Conservation (phyloP, 1,284 basidiomycete species). For the Lentinula novae-zelandiae region DNA sequence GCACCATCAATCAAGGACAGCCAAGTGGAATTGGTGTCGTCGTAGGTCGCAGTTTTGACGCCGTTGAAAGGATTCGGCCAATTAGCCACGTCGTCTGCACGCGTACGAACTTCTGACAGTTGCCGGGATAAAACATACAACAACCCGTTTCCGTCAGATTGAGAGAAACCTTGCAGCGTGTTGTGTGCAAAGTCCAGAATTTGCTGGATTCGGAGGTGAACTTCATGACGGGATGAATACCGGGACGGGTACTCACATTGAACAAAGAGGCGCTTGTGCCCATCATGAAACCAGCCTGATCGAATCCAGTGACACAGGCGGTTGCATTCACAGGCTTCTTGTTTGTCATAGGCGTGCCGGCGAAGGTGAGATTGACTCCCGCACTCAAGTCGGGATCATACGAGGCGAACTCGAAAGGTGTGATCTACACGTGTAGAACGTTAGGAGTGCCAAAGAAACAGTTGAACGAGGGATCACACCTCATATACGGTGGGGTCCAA, state of each 20-base stretch:
- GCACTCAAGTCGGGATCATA: conserved; percentile 64
- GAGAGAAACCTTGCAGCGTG: conserved; percentile 36
- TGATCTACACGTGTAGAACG: conserved; percentile 37
- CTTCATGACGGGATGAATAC: not conserved
- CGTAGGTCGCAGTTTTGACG: conserved; percentile 37
- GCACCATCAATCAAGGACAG: conserved; percentile 59
- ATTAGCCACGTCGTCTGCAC: conserved; percentile 59
- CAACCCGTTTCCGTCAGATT: conserved; percentile 32
- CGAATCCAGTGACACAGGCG: conserved; percentile 61
- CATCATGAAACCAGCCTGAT: conserved; percentile 64
- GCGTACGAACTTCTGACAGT: conserved; percentile 44
- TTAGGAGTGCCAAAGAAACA: not conserved
- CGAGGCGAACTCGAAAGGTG: conserved; percentile 63
- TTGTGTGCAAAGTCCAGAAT: conserved; percentile 42
- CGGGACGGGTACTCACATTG: conserved; percentile 37
- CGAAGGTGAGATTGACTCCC: conserved; percentile 54
- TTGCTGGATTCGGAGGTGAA: conserved; percentile 32
- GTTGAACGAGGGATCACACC: conserved; percentile 27
- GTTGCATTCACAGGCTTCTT: conserved; percentile 46
- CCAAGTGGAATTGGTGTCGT: conserved; percentile 47
- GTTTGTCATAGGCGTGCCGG: conserved; percentile 54
- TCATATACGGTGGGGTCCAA: conserved; percentile 58
- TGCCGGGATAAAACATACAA: conserved; percentile 46
- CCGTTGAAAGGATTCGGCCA: conserved; percentile 64
- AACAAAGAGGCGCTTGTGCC: conserved; percentile 63